phyloP scores from a whole-genome alignment of 192 early-diverging fungal species.

The Coemansia sp. region DNA sequence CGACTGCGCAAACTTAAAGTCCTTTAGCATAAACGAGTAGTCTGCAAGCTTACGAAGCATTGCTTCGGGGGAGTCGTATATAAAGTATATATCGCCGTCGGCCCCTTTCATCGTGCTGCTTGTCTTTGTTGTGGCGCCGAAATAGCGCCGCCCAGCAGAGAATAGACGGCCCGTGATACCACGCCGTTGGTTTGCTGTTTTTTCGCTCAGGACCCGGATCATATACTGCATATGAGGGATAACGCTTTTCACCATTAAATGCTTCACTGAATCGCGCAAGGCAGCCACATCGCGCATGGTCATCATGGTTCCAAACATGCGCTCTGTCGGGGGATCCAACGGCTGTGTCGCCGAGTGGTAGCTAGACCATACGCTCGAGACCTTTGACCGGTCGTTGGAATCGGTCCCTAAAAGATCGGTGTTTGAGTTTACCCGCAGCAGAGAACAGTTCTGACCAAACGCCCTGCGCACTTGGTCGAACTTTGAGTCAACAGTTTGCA shows the following conservation, averaged over 20 bases:
- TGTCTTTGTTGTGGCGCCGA: constrained; percentile 60
- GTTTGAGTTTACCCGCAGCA: constrained; percentile 48
- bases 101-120: constrained; percentile 17
- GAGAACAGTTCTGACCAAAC: constrained; percentile 43
- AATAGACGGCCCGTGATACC: constrained; percentile 89
- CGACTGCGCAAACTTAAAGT: constrained; percentile 84
- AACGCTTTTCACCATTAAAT: constrained; percentile 72
- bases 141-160: constrained; percentile 79
- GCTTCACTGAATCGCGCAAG: constrained; percentile 51
- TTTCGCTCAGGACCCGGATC: constrained; percentile 87
- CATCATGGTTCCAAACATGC: constrained; percentile 31
- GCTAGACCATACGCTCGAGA: constrained; percentile 40
- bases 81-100: constrained; percentile 54
- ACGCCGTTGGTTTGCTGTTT: constrained; percentile 82
- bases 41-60: constrained; percentile 91
- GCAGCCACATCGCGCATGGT: constrained; percentile 52
- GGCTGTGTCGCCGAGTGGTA: constrained; percentile 21
- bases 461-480: constrained; percentile 50
- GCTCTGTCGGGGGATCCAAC: constrained; percentile 2
- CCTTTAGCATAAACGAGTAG: constrained; percentile 95
- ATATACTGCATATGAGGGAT: constrained; percentile 88
- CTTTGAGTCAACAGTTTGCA: constrained; percentile 41
- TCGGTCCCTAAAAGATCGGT: constrained; percentile 22
- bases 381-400: constrained; percentile 22
- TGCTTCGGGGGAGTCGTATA: constrained; percentile 82